Conservation (phyloP, 768 basidiomycete species). For the Saitozyma sp. region DNA sequence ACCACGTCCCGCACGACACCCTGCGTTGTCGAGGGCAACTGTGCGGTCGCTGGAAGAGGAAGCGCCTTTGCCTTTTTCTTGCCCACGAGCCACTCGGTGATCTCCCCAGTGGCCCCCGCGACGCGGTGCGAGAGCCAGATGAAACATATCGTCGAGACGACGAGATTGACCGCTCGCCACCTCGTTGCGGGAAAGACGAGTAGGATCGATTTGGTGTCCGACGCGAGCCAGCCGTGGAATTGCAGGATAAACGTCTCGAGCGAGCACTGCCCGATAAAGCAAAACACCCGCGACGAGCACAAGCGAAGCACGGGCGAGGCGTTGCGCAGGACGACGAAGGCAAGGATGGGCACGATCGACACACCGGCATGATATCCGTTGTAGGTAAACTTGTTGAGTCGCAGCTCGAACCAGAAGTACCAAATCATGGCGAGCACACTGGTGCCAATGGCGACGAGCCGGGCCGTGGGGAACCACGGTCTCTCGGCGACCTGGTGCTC, state of each 20-base stretch:
- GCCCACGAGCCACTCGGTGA: constrained; percentile 61
- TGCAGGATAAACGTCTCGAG: constrained; percentile 91
- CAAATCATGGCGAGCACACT: constrained; percentile 82
- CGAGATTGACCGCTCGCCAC: constrained; percentile 75
- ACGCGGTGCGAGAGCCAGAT: constrained; percentile 76
- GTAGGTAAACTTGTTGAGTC: constrained; percentile 78
- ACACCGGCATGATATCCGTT: constrained; percentile 84
- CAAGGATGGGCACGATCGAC: constrained; percentile 73
- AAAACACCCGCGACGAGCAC: constrained; percentile 67
- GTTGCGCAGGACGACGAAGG: constrained; percentile 75
- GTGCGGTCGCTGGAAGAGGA: constrained; percentile 30
- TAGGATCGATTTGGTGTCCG: constrained; percentile 77
- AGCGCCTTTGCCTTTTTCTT: constrained; percentile 36
- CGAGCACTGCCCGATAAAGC: constrained; percentile 81
- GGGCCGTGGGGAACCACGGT: constrained; percentile 75
- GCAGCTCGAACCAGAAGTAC: constrained; percentile 78
- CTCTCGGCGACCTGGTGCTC: constrained; percentile 78
- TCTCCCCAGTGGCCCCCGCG: constrained; percentile 69
- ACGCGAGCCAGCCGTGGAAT: constrained; percentile 80
- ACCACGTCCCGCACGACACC: constrained; percentile 32
- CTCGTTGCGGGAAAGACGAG: constrained; percentile 71
- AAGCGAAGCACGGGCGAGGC: constrained; percentile 71
- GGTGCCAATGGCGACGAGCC: constrained; percentile 70
- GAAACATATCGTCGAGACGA: constrained; percentile 74
- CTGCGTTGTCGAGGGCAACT: background rate